Base-by-base conservation (phyloP, 176 grass and related monocot genomes). In the Bothriochloa decipiens region DNA sequence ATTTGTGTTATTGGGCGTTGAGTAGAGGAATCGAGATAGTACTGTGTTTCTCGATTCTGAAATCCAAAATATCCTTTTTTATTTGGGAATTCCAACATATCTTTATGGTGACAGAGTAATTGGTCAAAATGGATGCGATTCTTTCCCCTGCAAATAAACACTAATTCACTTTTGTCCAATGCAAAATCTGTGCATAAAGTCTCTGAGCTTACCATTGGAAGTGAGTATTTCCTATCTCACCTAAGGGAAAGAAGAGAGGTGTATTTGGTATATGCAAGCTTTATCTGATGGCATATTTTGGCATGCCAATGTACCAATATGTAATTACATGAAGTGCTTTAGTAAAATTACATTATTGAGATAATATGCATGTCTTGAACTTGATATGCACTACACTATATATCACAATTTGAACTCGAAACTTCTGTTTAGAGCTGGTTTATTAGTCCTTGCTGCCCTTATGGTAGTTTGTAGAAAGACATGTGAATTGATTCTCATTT, bases 1-100 rank as follows among this genome's bases (percentile, higher is more conserved):
- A 74, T 75, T 35, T 68, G 74, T 29, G 47, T 62, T 65, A 47
- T 83, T 72, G 40, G 67, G 4, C 17, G 47, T 33, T 60, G n/a
- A 61, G 70, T 79, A 64, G 60, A 77, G 71, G 47, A 78, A 78
- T 45, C 37, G 62, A 66, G 46, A 81, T 80, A 23, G 6, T 73
- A 73, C 41, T 79, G 20, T 72, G 22, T 61, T 33, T 32, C 58
- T 45, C 5, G 47, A 50, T 61, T 52, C n/a, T 39, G 46, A 68
- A 57, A 27, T 77, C 64, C 39, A 8, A 71, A 62, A 64, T 45
- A 32, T 32, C 29, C 2, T 32, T 32, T 32, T 32, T 32, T 32
- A n/a, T 2, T 2, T 2, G 29, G 29, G 29, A 32, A 32, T 32
- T 32, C 29, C 29, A 32, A 32, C 1, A 32, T 32, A 3, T 28